Conservation (phyloP, 257 asterid genomes). For the Datura wrightii region DNA sequence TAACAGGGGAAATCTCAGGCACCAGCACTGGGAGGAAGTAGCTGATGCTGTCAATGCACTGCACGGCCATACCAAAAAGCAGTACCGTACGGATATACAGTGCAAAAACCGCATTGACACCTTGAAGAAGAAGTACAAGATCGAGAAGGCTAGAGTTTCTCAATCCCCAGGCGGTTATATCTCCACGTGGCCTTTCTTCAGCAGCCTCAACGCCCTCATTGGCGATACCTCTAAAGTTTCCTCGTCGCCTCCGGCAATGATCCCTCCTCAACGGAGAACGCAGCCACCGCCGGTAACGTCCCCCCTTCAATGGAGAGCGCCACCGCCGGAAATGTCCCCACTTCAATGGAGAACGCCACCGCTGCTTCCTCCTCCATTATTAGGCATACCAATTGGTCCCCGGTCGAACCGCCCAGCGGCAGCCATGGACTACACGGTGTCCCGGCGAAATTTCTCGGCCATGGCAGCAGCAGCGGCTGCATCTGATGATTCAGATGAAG, state of each 20-base stretch:
- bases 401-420: conserved; percentile 73
- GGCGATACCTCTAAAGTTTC: conserved; percentile 50
- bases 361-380: conserved; percentile 48
- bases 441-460: conserved; percentile 70
- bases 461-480: conserved; percentile 80
- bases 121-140: conserved; percentile 83
- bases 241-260: conserved; percentile 39
- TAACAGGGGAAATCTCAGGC: conserved; percentile 90
- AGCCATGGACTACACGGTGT: conserved; percentile 43
- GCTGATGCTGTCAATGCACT: conserved; percentile 86
- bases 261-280: conserved; percentile 37
- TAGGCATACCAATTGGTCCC: conserved; percentile 82
- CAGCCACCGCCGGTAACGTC: conserved; percentile 10
- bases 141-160: conserved; percentile 65
- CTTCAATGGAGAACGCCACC: conserved; percentile 31
- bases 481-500: conserved; percentile 46
- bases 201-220: conserved; percentile 67
- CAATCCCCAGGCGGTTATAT: conserved; percentile 62
- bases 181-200: conserved; percentile 82
- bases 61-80: conserved; percentile 69
- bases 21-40: conserved; percentile 88
- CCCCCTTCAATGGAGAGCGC: conserved; percentile 25
- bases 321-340: conserved; percentile 9
- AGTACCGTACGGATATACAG: conserved; percentile 84
- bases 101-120: conserved; percentile 97